A percentile compares a stretch with the other conserved stretches of the same genome.
Evolutionary conservation across 352 stramenopile species (phyloP).

Genomic region (Peronospora farinosa): DNA sequence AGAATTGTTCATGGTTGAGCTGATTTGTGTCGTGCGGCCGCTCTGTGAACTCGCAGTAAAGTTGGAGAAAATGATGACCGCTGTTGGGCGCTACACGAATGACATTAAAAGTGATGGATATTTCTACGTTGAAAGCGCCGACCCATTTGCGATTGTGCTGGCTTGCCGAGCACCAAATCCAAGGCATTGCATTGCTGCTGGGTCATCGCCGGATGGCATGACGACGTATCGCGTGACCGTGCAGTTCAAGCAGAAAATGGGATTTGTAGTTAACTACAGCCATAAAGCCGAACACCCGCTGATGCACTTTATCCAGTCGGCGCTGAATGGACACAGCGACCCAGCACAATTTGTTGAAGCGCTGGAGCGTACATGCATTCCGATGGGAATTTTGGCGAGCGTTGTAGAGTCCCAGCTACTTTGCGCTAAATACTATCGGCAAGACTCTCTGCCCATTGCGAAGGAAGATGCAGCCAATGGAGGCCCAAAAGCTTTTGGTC

Average conservation of each 20-base stretch:
- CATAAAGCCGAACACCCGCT: constrained; percentile 80
- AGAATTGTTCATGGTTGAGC: constrained; percentile 83
- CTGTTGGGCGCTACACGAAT: constrained; percentile 68
- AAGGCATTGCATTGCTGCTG: constrained; percentile 58
- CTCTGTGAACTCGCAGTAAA: constrained; percentile 81
- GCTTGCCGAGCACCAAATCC: constrained; percentile 67
- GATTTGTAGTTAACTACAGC: constrained; percentile 83
- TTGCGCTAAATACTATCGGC: constrained; percentile 78
- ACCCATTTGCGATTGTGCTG: constrained; percentile 80
- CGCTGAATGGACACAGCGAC: constrained; percentile 74
- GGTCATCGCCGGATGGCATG: constrained; percentile 63
- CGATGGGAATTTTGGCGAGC: constrained; percentile 75
- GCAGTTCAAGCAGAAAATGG: constrained; percentile 86
- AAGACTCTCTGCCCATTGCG: constrained; percentile 36
- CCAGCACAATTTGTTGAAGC: constrained; percentile 75
- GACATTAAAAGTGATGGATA: constrained; percentile 61
- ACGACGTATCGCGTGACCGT: constrained; percentile 77
- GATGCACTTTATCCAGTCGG: constrained; percentile 83
- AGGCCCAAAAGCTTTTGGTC: constrained; percentile 45
- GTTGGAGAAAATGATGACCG: constrained; percentile 63
- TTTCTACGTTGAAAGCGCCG: constrained; percentile 79
- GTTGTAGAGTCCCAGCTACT: constrained; percentile 80
- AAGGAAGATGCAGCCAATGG: constrained; percentile 34
- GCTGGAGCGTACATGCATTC: constrained; percentile 77
- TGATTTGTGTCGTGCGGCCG: constrained; percentile 82